Evolutionary conservation across 768 basidiomycete genomes (phyloP).

Genomic region (Pluteus cervinus): DNA sequence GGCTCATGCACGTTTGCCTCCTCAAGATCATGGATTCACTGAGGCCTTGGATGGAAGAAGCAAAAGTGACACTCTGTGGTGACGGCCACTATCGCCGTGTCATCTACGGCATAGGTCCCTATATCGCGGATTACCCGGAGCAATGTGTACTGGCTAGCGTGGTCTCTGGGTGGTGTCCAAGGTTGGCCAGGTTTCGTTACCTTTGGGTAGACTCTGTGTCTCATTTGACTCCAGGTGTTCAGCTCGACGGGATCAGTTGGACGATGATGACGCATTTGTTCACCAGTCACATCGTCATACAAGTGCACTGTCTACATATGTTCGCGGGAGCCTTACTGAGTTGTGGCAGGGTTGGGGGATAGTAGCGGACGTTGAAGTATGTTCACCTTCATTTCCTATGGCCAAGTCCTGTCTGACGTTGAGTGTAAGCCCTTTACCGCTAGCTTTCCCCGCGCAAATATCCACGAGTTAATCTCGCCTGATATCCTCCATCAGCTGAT

Average conservation of each 20-base stretch:
- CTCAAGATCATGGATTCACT: slow-evolving; percentile 16
- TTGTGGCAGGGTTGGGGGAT: slow-evolving; percentile 30
- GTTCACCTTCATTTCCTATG: no score
- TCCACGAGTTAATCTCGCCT: slow-evolving; percentile 23
- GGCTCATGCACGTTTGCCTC: slow-evolving; percentile 23
- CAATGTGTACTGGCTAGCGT: slow-evolving; percentile 23
- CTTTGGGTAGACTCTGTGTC: background rate
- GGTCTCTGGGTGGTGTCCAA: slow-evolving; percentile 26
- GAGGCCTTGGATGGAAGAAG: slow-evolving; percentile 18
- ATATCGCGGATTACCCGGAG: slow-evolving; percentile 33
- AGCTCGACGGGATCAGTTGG: no score
- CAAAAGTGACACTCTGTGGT: slow-evolving; percentile 16
- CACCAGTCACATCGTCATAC: slow-evolving; percentile 16
- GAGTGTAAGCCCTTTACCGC: slow-evolving; percentile 18
- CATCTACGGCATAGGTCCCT: slow-evolving; percentile 24
- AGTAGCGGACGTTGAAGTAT: slow-evolving; percentile 23
- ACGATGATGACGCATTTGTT: slow-evolving; percentile 9
- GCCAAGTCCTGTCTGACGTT: slow-evolving; percentile 6
- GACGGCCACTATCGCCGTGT: slow-evolving; percentile 23
- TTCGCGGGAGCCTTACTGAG: slow-evolving; percentile 18
- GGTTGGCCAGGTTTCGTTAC: no score
- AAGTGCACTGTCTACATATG: slow-evolving; percentile 16
- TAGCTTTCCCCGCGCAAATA: slow-evolving; percentile 24
- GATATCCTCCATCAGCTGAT: slow-evolving; percentile 30
- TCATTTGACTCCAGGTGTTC: slow-evolving; percentile 5